These are phyloP conservation scores for Aspergillus felis DNA, from an alignment of 2,329 filamentous ascomycete genomes.

Conservation along the genomic window DNA sequence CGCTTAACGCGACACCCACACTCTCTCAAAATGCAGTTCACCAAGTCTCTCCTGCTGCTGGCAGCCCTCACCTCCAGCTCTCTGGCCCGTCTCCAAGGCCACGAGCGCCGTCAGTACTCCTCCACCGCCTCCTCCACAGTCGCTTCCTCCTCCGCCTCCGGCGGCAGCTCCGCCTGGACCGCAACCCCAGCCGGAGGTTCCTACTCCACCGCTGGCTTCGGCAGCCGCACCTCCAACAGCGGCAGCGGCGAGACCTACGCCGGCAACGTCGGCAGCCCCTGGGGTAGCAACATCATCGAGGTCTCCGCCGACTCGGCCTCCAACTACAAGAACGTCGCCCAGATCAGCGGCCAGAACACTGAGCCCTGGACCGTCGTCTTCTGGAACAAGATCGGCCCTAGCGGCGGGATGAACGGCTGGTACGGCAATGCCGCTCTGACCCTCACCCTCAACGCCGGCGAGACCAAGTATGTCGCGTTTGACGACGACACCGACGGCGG, in stretches of 20 bases:
- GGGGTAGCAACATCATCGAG: conserved; percentile 39
- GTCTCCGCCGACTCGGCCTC: conserved; percentile 27
- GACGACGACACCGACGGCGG: conserved; percentile 34
- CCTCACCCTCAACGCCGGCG: conserved; percentile 29
- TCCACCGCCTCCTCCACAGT: conserved; percentile 16
- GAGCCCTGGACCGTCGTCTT: conserved; percentile 35
- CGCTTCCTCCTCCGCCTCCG: background rate
- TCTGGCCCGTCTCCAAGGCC: conserved; percentile 24
- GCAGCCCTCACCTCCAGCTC: conserved; percentile 25
- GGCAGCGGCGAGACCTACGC: conserved; percentile 27
- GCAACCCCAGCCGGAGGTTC: conserved; percentile 16
- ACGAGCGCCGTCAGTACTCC: conserved; percentile 21
- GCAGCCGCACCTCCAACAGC: conserved; percentile 20
- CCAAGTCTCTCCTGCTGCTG: conserved; percentile 29
- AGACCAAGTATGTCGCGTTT: conserved; percentile 36
- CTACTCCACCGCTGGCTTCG: conserved; percentile 33
- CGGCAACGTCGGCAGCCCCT: conserved; percentile 38
- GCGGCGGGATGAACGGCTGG: conserved; percentile 33
- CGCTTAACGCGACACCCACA: background rate
- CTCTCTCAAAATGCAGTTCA: conserved; percentile 24
- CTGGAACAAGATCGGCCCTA: conserved; percentile 38
- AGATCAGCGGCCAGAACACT: conserved; percentile 30
- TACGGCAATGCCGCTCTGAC: conserved; percentile 30
- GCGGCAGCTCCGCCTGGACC: conserved; percentile 17
- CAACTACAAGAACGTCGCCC: conserved; percentile 35